Base-by-base conservation (phyloP, 495 filamentous ascomycete genomes). In the Xylaria cubensis region DNA sequence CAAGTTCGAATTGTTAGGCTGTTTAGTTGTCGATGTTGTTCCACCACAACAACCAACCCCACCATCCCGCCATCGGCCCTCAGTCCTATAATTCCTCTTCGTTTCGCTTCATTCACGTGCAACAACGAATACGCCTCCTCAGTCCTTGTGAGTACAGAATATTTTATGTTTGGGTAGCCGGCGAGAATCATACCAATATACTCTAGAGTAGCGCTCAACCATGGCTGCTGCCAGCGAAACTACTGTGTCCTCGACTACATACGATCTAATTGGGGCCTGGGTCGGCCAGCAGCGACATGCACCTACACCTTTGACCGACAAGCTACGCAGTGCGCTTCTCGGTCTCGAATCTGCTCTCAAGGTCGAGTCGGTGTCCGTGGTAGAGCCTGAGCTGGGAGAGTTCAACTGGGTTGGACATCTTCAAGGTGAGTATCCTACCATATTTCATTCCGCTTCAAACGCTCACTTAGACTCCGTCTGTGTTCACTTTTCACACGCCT, bases 351-450 rank as follows among this genome's bases (percentile, higher is more conserved):
- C 59, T n/a, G 66, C 77, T 9, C 53, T 82, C 36, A 73, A 67
- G 36, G 70, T 58, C 36, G 42, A 41, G 24, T 59, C 51, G 21
- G 58, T 66, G n/a, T 34, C 46, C 41, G 39, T 12, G 7, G 26
- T 72, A 1, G 80, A 83, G 64, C 79, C 77, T 8, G 72, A 77
- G 0, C 0, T 82, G 5, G 77, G 55, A 0, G 69, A 79, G 1
- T 71, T 41, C 10, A 82, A 86, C 74, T 86, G 82, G 79, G 51
- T 86, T 39, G 79, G 81, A 24, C 4, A 77, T 10, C 61, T 86
- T 19, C 63, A 72, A 63, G 67, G 84, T 82, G 79, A 62, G 76
- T 56, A 10, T 29, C 34, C 34, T 10, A 7, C 58, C n/a, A 61
- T 36, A 15, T 2, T 41, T 36, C 32, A 21, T 21, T 39, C 19